Evolutionary conservation across 495 filamentous ascomycete genomes (phyloP).

Genomic region (Parmelia sp.): DNA sequence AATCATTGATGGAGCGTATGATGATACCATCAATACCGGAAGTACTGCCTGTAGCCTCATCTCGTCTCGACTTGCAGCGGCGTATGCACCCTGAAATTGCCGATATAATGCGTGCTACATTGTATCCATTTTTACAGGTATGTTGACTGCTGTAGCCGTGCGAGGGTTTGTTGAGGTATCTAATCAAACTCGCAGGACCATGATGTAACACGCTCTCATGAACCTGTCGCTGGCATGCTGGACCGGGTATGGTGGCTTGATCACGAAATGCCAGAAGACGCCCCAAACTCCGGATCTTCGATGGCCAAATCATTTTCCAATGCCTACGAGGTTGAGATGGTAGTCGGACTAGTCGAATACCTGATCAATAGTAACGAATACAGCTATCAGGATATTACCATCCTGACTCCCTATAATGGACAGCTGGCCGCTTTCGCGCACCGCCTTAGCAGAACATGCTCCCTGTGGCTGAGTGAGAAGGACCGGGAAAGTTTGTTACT

Average conservation of each 20-base stretch:
- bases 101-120: conserved; percentile 46
- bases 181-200: conserved; percentile 12
- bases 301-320: conserved; percentile 39
- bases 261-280: conserved; percentile 52
- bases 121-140: conserved; percentile 58
- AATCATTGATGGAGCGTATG: conserved; percentile 59
- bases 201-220: conserved; percentile 31
- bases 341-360: conserved; percentile 36
- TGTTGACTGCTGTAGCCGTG: not conserved
- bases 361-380: conserved; percentile 27
- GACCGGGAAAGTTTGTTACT: conserved; percentile 53
- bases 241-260: conserved; percentile 66
- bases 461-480: conserved; percentile 44
- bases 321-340: conserved; percentile 49
- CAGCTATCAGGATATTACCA: conserved; percentile 24
- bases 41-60: conserved; percentile 37
- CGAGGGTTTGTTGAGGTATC: not conserved
- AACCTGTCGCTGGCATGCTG: conserved; percentile 56
- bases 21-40: conserved; percentile 35
- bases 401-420: conserved; percentile 26
- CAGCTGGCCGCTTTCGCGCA: conserved; percentile 27
- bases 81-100: conserved; percentile 69
- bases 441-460: conserved; percentile 27
- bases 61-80: conserved; percentile 55
- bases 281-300: conserved; percentile 23